phyloP scores from a whole-genome alignment of 768 basidiomycete species.

The Clitopilus hobsonii region DNA sequence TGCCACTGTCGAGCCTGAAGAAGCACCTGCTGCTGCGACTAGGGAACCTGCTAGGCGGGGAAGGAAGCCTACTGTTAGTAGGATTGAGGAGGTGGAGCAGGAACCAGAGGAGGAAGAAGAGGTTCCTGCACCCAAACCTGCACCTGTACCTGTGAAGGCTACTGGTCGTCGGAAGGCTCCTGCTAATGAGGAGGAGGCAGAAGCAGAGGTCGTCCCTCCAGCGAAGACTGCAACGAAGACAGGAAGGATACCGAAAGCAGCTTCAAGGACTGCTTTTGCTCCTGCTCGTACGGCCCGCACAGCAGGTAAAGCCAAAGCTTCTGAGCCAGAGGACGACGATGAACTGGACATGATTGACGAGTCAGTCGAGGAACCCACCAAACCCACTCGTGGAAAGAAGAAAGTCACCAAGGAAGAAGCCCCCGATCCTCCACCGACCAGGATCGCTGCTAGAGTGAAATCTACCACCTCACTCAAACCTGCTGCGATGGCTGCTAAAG shows the following conservation, averaged over 20 bases:
- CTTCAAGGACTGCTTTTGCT: conserved; percentile 4
- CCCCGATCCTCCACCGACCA: not conserved
- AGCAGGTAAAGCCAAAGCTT: conserved; percentile 2
- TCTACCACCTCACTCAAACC: conserved; percentile 1
- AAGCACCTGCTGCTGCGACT: not conserved
- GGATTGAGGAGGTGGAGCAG: not conserved
- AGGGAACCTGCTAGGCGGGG: conserved; percentile 10
- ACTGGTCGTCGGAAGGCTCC: conserved; percentile 7
- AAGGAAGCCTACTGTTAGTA: conserved; percentile 11
- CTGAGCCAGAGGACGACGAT: conserved; percentile 2
- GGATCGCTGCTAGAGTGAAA: conserved; percentile 5
- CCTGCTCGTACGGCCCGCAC: not conserved
- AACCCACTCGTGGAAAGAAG: not conserved
- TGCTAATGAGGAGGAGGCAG: conserved; percentile 5
- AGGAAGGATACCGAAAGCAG: not conserved
- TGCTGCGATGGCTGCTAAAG: not conserved
- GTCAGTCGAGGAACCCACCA: not conserved
- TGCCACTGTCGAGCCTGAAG: conserved; percentile 4
- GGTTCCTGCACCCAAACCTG: too few relatives aligned
- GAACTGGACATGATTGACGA: not conserved
- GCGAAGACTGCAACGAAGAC: conserved; percentile 3
- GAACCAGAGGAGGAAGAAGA: not conserved
- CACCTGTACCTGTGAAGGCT: conserved; percentile 5
- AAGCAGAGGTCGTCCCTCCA: not conserved
- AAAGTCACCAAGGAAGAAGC: not conserved